These are phyloP conservation scores for Prunus persica DNA, from an alignment of 306 rosid species.

Conservation along the genomic window DNA sequence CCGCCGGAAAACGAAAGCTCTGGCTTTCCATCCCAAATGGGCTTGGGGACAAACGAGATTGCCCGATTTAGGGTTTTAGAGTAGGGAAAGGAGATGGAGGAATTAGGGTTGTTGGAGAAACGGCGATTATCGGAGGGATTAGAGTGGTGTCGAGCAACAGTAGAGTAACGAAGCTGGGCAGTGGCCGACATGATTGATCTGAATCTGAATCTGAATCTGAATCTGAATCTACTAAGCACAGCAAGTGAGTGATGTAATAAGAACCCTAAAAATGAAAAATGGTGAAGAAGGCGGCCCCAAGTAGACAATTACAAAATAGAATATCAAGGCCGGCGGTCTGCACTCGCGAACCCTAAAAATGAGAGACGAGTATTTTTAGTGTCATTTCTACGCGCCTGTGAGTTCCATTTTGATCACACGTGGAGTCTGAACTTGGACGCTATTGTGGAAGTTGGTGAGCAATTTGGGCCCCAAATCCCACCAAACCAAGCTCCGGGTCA, in stretches of 20 bases:
- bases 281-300: not conserved
- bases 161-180: slow-evolving; percentile 58
- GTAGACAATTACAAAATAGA: not conserved
- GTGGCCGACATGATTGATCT: slow-evolving; percentile 48
- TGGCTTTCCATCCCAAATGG: slow-evolving; percentile 27
- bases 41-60: slow-evolving; percentile 27
- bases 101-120: not conserved
- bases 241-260: no score
- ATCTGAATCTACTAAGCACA: not conserved
- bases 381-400: not conserved
- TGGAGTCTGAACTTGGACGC: not conserved
- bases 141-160: slow-evolving; percentile 31
- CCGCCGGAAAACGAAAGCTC: slow-evolving; percentile 54
- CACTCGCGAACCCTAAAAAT: not conserved
- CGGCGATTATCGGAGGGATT: slow-evolving; percentile 4
- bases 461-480: not conserved
- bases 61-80: slow-evolving; percentile 27
- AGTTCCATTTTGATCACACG: not conserved
- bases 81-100: slow-evolving; percentile 36
- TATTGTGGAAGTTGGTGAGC: not conserved
- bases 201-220: not conserved
- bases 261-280: not conserved
- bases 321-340: not conserved
- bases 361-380: not conserved
- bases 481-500: not conserved